Evolutionary conservation across 441 rosid species (phyloP).

Genomic region (Corymbia citriodora): DNA sequence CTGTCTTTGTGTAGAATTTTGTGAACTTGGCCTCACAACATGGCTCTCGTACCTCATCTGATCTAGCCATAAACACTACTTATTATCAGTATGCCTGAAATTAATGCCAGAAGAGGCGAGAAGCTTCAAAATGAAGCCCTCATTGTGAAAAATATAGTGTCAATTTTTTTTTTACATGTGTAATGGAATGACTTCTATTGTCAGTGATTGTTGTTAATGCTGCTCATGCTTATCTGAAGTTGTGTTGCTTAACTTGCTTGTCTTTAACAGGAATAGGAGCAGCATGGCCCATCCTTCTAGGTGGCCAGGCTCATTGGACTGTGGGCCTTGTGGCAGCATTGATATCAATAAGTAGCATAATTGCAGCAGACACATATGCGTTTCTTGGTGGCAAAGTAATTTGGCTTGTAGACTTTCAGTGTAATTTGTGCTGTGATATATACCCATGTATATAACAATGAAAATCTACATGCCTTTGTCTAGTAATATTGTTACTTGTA

Average conservation of each 20-base stretch:
- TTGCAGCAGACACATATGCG: slow-evolving; percentile 89
- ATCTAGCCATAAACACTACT: not conserved
- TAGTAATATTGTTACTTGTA: not conserved
- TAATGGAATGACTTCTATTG: not conserved
- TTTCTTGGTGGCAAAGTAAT: slow-evolving; percentile 93
- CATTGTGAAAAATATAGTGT: not conserved
- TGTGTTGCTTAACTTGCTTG: slow-evolving; percentile 4
- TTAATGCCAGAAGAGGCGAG: not conserved
- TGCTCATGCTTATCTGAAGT: not conserved
- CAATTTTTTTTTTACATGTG: not conserved
- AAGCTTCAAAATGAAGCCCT: not conserved
- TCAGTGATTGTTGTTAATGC: not conserved
- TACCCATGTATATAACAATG: not conserved
- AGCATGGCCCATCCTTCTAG: slow-evolving; percentile 79
- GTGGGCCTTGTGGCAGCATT: slow-evolving; percentile 96
- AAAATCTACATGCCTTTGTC: not conserved
- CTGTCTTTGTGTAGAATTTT: not conserved
- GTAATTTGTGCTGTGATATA: not conserved
- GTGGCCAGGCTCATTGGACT: slow-evolving; percentile 96
- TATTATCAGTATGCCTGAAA: not conserved
- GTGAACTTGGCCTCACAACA: not conserved
- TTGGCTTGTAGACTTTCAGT: not conserved
- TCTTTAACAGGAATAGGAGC: slow-evolving; percentile 54
- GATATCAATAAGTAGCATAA: slow-evolving; percentile 72
- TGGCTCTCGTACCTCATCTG: not conserved